Conservation (phyloP, 208 protist species). For the Wallacemonas sp. region DNA sequence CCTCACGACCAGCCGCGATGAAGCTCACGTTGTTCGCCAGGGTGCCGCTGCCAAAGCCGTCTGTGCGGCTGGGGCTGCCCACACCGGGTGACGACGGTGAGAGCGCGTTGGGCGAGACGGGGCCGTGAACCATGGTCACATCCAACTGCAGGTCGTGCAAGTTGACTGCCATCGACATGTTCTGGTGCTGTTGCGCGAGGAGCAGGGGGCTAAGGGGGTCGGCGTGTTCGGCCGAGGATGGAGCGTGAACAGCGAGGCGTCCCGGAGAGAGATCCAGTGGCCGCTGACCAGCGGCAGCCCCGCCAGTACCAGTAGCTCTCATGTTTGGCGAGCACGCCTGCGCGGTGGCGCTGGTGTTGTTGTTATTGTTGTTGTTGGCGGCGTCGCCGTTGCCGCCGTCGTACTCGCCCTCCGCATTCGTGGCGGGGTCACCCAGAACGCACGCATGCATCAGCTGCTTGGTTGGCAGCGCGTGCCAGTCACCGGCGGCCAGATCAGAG, state of each 20-base stretch:
- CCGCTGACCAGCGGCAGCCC: background rate
- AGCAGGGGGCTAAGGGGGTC: background rate
- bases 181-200: background rate
- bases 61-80: background rate
- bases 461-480: slow-evolving; percentile 34
- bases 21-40: slow-evolving; percentile 10
- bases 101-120: background rate
- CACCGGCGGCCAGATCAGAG: slow-evolving; percentile 56
- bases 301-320: no score
- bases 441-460: slow-evolving; percentile 27
- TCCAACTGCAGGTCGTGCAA: slow-evolving; percentile 12
- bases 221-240: background rate
- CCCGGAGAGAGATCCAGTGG: background rate
- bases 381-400: background rate
- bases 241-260: background rate
- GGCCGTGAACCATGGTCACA: background rate
- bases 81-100: background rate
- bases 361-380: background rate
- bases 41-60: background rate
- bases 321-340: no score
- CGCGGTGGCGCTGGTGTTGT: slow-evolving; percentile 2
- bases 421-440: slow-evolving; percentile 33
- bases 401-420: slow-evolving; percentile 3
- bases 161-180: slow-evolving; percentile 11
- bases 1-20: slow-evolving; percentile 1